A percentile compares a stretch with the other conserved stretches of the same genome.
phyloP scores from a whole-genome alignment of 306 rosid species.

The Pyrus bretschneideri region DNA sequence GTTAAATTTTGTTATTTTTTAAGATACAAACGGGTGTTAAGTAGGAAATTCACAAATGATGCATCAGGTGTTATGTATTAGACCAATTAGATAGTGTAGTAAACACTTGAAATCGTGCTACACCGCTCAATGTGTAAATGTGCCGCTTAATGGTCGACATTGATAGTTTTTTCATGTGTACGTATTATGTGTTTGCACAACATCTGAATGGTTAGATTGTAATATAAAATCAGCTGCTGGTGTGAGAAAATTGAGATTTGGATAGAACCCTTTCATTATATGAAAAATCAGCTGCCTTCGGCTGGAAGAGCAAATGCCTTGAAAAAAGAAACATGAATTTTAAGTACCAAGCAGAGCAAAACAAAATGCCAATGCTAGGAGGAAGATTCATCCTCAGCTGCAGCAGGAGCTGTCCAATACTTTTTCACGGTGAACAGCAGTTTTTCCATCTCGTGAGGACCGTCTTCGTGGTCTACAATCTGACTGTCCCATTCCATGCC shows the following conservation, averaged over 20 bases:
- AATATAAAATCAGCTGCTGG: no score
- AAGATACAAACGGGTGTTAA: no score
- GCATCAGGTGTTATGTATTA: no score
- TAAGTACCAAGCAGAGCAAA: neutral
- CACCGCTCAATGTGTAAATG: neutral
- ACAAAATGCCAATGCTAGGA: neutral
- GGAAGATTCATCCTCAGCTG: conserved; percentile 10
- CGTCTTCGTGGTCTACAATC: conserved; percentile 82
- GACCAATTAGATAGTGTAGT: neutral
- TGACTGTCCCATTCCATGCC: conserved; percentile 70
- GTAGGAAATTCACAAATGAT: neutral
- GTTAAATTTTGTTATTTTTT: no score
- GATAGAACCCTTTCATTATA: neutral
- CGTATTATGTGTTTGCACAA: no score
- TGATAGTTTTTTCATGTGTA: neutral
- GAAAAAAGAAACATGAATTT: conserved; percentile 2
- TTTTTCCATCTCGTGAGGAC: conserved; percentile 58
- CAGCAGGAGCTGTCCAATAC: conserved; percentile 68
- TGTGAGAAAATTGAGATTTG: neutral
- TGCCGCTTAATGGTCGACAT: neutral
- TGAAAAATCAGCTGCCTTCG: neutral
- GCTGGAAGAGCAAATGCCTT: neutral
- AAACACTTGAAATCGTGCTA: neutral
- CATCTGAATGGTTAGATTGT: no score
- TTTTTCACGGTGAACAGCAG: conserved; percentile 68